phyloP scores from a whole-genome alignment of 805 yeast species.

The Komagataella pastoris region DNA sequence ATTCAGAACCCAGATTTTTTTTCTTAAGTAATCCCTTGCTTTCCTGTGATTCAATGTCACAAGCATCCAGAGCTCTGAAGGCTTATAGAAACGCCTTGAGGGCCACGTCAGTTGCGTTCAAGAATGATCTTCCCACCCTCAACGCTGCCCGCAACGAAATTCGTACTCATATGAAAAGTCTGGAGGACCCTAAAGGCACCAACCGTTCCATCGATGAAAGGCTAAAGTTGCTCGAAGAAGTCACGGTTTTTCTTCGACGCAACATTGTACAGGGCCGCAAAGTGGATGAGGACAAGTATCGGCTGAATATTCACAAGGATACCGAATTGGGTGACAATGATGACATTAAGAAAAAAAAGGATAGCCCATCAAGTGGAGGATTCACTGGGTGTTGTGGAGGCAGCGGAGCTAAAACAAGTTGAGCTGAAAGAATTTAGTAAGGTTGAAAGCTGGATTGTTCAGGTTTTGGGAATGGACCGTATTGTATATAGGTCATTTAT shows the following conservation, averaged over 20 bases:
- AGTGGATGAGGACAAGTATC: conserved; percentile 28
- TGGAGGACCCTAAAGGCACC: conserved; percentile 26
- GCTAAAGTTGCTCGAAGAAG: conserved; percentile 47
- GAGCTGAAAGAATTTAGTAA: background rate
- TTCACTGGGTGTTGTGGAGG: conserved; percentile 51
- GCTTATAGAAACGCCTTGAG: conserved; percentile 59
- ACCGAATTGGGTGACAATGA: conserved; percentile 92
- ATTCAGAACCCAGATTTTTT: background rate
- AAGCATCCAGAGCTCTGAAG: conserved; percentile 16
- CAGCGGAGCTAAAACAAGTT: conserved; percentile 19
- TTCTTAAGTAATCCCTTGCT: background rate
- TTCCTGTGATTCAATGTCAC: background rate
- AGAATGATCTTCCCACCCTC: conserved; percentile 32
- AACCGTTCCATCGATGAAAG: conserved; percentile 33
- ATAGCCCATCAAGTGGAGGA: conserved; percentile 26
- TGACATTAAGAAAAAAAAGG: conserved; percentile 40
- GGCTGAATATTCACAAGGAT: conserved; percentile 60
- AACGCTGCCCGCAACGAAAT: conserved; percentile 48
- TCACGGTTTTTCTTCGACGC: conserved; percentile 51
- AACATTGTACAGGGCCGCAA: conserved; percentile 82
- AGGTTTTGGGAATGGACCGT: background rate
- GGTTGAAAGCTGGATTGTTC: background rate
- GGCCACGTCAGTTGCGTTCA: conserved; percentile 52
- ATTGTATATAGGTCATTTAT: background rate
- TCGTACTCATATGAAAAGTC: conserved; percentile 33